Evolutionary conservation across 352 stramenopile genomes (phyloP), one percentile per base, ranked within the genome.

Genomic region (Globisporangium camurandrum): DNA sequence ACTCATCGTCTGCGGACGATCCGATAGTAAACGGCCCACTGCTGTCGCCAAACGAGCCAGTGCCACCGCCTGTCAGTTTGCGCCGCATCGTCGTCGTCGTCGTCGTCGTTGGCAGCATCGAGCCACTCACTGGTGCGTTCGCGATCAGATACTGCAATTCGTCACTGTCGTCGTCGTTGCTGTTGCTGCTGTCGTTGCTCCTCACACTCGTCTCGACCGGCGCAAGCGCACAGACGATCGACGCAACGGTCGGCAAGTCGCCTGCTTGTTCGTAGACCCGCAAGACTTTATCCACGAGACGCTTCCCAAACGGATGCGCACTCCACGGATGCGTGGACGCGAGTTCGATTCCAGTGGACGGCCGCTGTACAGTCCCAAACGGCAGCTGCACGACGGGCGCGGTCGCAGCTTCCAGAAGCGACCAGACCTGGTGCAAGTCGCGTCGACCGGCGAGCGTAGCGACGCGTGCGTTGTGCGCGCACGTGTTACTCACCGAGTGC

Each of bases 371-470:
- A 45, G 56, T 31, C 34, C 59, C 68, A 54, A 82, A 78, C 7
- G 74, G 72, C 3, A 83, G 30, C 22, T 75, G 57, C 4, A 87
- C 57, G 9, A 64, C 54, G 0, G 79, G 64, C 8, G 83, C 68
- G 12, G 66, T 75, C 19, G 78, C 83, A 22, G 90, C 72, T 45
- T 87, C 74, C 4, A 94, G 50, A 4, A 94, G 44, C 16, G 77
- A 86, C 83, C 83, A 94, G 46, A 92, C 75, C 49, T 91, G 75
- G 20, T 84, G 63, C n/a, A 92, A 66, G 49, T 94, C 83, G 0
- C 62, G 65, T 2, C 82, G 64, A 6, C 80, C 79, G 27, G 75
- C 72, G 8, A 88, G 52, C 4, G 61, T 50, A 1, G 78, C 73
- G 31, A 82, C 67, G 10, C 46, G 64, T 9, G 78, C 61, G 58